These are phyloP conservation scores for Candida maesae DNA, from an alignment of 805 yeast genomes.

Conservation along the genomic window DNA sequence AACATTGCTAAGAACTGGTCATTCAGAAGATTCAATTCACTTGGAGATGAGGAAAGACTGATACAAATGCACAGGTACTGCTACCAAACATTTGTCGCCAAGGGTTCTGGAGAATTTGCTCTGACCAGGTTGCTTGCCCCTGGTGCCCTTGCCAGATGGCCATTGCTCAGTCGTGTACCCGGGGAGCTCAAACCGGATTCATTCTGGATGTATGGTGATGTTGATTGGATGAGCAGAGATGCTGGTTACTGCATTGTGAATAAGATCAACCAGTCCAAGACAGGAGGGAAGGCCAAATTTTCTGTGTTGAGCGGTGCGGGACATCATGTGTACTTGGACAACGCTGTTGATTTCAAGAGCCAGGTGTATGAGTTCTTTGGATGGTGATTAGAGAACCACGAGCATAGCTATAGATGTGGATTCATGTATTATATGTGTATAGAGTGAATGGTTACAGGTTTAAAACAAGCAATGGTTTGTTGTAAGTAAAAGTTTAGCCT, in stretches of 20 bases:
- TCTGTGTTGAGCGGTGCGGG: constrained; percentile 48
- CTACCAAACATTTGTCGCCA: constrained; percentile 45
- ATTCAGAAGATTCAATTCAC: constrained; percentile 39
- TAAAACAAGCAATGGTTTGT: too few species aligned
- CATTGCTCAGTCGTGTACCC: constrained; percentile 51
- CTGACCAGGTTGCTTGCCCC: constrained; percentile 56
- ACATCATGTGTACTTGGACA: constrained; percentile 67
- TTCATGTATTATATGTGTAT: too few species aligned
- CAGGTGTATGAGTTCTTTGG: constrained; percentile 32
- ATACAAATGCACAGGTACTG: constrained; percentile 50
- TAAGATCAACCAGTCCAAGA: constrained; percentile 25
- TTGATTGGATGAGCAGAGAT: constrained; percentile 66
- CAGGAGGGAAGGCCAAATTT: constrained; percentile 22
- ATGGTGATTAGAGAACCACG: constrained; percentile 18
- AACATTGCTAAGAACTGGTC: constrained; percentile 53
- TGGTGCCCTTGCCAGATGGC: constrained; percentile 54
- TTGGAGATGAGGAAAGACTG: constrained; percentile 28
- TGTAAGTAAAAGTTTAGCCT: too few species aligned
- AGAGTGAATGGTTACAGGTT: too few species aligned
- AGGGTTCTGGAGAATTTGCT: constrained; percentile 64
- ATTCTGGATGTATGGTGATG: constrained; percentile 63
- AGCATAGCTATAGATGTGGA: too few species aligned
- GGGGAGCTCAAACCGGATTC: constrained; percentile 28
- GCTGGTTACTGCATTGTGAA: constrained; percentile 49
- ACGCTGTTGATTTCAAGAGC: constrained; percentile 45